Evolutionary conservation across 345 rosid genomes (phyloP).

Genomic region (Barbarea vulgaris): DNA sequence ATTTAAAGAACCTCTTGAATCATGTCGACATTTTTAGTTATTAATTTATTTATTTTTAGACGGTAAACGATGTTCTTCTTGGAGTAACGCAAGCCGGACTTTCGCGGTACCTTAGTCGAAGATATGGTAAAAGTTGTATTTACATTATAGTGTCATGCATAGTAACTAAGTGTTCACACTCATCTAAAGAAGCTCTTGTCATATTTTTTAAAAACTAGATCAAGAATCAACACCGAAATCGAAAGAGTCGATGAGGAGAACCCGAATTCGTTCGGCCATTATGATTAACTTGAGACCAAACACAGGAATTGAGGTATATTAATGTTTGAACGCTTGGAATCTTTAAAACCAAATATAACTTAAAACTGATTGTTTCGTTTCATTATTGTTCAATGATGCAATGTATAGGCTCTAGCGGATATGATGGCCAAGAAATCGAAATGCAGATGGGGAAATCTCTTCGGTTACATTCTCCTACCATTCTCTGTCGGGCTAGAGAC

Average conservation of each 20-base stretch:
- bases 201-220: constrained; percentile 25
- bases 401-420: constrained; percentile 53
- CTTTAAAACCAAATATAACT: not conserved
- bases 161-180: not conserved
- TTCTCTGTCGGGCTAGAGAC: constrained; percentile 44
- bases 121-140: constrained; percentile 48
- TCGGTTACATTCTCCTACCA: constrained; percentile 59
- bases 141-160: not conserved
- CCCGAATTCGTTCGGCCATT: constrained; percentile 55
- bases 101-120: constrained; percentile 58
- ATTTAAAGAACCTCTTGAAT: not conserved
- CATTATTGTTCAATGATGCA: constrained; percentile 5
- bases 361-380: not conserved
- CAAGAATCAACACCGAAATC: constrained; percentile 37
- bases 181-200: constrained; percentile 19
- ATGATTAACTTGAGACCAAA: constrained; percentile 61
- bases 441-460: constrained; percentile 60
- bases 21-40: not conserved
- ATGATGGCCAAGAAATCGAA: constrained; percentile 58
- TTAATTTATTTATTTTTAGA: constrained; percentile 42
- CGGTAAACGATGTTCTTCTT: constrained; percentile 70
- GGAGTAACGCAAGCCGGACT: constrained; percentile 78
- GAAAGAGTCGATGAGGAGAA: constrained; percentile 34
- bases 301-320: constrained; percentile 55
- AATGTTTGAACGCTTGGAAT: not conserved